Evolutionary conservation across 495 filamentous ascomycete species (phyloP).

Genomic region (Copromyces sp.): DNA sequence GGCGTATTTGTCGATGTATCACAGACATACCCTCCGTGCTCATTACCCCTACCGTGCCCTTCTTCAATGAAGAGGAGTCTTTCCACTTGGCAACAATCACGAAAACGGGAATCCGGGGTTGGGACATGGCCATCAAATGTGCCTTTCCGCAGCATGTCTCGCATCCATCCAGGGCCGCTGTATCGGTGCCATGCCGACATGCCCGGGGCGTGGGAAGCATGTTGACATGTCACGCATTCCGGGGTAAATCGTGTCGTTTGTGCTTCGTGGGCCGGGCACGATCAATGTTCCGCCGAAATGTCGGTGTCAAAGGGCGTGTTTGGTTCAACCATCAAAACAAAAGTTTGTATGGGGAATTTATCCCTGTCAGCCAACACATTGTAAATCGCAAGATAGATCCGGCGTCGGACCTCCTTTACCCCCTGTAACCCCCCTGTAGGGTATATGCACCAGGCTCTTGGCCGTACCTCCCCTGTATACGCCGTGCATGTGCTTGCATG

Average conservation of each 20-base stretch:
- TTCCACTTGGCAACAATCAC: not conserved
- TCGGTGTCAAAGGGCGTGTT: no score
- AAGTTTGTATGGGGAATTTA: no score
- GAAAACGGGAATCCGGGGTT: not conserved
- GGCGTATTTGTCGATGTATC: not conserved
- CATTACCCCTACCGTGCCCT: not conserved
- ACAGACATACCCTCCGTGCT: not conserved
- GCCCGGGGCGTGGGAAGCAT: not conserved
- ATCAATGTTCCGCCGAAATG: not conserved
- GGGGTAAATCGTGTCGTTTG: not conserved
- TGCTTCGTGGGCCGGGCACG: not conserved
- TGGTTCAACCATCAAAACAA: no score
- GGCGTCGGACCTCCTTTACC: no score
- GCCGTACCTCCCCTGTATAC: no score
- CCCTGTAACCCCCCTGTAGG: no score
- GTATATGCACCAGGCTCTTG: no score
- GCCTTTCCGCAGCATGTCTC: not conserved
- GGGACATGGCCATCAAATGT: not conserved
- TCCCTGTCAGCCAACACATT: no score
- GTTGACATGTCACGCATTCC: not conserved
- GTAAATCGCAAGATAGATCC: no score
- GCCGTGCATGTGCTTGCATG: no score
- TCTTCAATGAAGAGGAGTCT: not conserved
- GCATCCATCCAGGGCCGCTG: not conserved
- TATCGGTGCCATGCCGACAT: not conserved